Evolutionary conservation across 495 filamentous ascomycete genomes (phyloP), one percentile per base, ranked within the genome.

Genomic region (Lasiosphaeria ovina): DNA sequence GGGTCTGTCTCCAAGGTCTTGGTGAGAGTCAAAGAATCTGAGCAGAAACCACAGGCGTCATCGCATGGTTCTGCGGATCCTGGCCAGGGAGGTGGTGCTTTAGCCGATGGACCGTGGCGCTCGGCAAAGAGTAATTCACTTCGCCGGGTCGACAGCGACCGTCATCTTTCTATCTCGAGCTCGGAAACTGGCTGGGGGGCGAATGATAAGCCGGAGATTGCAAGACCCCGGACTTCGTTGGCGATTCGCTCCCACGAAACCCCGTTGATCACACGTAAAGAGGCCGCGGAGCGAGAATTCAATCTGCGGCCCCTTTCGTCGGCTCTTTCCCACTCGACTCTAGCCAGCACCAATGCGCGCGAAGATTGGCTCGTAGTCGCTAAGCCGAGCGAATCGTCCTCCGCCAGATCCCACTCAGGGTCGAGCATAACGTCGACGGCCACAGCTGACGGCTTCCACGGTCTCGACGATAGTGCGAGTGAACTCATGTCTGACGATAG

Each of bases 401-500:
- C 63, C 0, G 33, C 62, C 16, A 54, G 58, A n/a, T 57, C 69
- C 3, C 61, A 53, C 36, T 60, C 62, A 9, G 62, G 62, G n/a
- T 72, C 69, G 1, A 69, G 67, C 42, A 58, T 66, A 3, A 31
- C 59, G 0, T 68, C 65, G 2, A 51, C 55, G 1, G 57, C 42
- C n/a, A 55, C 65, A 0, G 35, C 38, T 35, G 62, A 63, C 3
- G 24, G 49, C 5, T 59, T 51, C 3, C 53, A 16, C 24, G 51
- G 42, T 6, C 16, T 51, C 11, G 60, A 63, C 16, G 62, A 67
- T 31, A 69, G 67, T 55, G 49, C 59, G 1, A 62, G 67, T 16
- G 69, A 72, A 4, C 8, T 9, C 1, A 35, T 61, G 38, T 67
- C 69, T 0, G 64, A 71, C 10, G 67, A 66, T 44, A 72, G 61